phyloP scores from a whole-genome alignment of 257 asterid species.

The Galeopsis tetrahit region DNA sequence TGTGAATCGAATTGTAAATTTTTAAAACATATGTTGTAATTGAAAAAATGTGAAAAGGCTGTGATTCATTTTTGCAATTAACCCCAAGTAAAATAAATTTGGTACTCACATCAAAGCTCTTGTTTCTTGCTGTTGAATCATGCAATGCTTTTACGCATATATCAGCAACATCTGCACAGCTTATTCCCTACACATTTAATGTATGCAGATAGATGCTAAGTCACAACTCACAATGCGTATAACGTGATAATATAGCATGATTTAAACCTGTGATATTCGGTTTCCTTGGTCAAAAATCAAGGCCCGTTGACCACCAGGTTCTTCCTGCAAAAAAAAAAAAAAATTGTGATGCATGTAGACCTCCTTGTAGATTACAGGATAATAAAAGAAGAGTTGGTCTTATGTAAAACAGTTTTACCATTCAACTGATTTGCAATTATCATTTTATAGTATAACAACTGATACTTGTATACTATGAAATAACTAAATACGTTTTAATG shows the following conservation, averaged over 20 bases:
- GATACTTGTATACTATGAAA: too few species aligned
- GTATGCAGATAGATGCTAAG: constrained; percentile 12
- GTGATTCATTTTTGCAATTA: not conserved
- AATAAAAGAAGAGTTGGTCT: not conserved
- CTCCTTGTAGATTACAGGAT: not conserved
- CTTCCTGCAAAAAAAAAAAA: constrained; percentile 66
- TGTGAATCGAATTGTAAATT: not conserved
- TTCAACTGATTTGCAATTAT: too few species aligned
- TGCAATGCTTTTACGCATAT: constrained; percentile 97
- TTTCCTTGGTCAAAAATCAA: constrained; percentile 96
- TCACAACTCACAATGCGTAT: not conserved
- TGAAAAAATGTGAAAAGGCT: not conserved
- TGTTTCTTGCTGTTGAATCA: constrained; percentile 96
- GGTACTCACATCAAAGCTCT: constrained; percentile 91
- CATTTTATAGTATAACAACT: too few species aligned
- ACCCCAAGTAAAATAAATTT: not conserved
- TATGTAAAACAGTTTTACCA: too few species aligned
- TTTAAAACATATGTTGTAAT: not conserved
- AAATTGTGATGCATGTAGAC: not conserved
- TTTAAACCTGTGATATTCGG: constrained; percentile 85
- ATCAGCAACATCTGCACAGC: constrained; percentile 99
- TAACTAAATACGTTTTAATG: too few species aligned
- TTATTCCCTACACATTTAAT: constrained; percentile 66
- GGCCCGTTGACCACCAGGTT: constrained; percentile 99
- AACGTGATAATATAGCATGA: not conserved